Evolutionary conservation across 2,329 filamentous ascomycete genomes (phyloP), one percentile per base, ranked within the genome.

Genomic region (Chrysoporthe puriensis): DNA sequence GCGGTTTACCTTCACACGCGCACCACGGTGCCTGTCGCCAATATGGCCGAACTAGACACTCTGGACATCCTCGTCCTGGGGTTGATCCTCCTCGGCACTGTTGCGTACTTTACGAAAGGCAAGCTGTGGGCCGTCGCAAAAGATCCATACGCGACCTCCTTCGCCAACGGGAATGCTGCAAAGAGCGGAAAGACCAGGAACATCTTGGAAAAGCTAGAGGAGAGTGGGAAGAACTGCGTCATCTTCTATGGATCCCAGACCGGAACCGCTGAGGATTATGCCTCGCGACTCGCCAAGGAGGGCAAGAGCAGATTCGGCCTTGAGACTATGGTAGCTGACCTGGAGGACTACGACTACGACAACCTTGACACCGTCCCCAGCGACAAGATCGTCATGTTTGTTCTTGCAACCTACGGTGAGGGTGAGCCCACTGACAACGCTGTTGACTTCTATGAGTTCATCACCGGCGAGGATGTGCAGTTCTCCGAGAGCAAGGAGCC

Each of bases 221-320:
- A 98, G 83, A 90, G 89, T 13, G 91, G 90, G 79, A 99, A 98
- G 84, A 98, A 99, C 83, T 97, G 95, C 79, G 91, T 99, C 72
- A 91, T 99, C 75, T 97, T 99, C 85, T 99, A 97, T 78, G 96
- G 96, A 73, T 99, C 96, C 43, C 96, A 99, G 83, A 99, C 96
- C 26, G 96, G 96, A 75, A 99, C 96, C 52, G 96, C 96, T 62
- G 96, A 99, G 82, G 96, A 99, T 80, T 99, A 99, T 77, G 96
- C 96, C 72, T 97, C 95, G 14, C 89, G 96, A 74, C 84, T 99
- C 73, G 94, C 96, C 72, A 99, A 99, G 85, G 96, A 99, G 81
- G 96, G 96, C 76, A 95, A 95, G 79, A 97, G 95, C 75, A 89
- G 96, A 71, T 99, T 97, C 77, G 96, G 96, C 48, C 86, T 99